Evolutionary conservation across 2,329 filamentous ascomycete genomes (phyloP).

Genomic region (Blumeria graminis): DNA sequence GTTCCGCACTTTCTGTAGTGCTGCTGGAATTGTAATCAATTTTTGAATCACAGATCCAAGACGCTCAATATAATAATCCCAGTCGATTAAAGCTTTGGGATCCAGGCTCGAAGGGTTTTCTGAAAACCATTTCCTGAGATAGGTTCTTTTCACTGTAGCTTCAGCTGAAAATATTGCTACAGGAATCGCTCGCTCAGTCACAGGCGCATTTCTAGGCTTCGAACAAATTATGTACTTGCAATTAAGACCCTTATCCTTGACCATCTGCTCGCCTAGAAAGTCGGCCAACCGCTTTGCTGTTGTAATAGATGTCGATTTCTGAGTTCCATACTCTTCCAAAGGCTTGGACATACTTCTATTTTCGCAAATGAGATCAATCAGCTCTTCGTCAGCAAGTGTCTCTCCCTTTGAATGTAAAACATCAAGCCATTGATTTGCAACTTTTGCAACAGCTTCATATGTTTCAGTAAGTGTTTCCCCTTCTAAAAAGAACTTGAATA

Average conservation of each 20-base stretch:
- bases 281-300: slow-evolving; percentile 86
- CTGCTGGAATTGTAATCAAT: slow-evolving; percentile 92
- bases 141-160: slow-evolving; percentile 63
- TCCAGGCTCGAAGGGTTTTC: slow-evolving; percentile 84
- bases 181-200: slow-evolving; percentile 82
- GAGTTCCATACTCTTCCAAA: slow-evolving; percentile 77
- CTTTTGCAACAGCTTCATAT: slow-evolving; percentile 75
- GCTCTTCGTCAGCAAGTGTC: slow-evolving; percentile 81
- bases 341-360: slow-evolving; percentile 98
- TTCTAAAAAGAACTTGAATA: slow-evolving; percentile 98
- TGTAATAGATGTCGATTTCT: slow-evolving; percentile 98
- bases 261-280: slow-evolving; percentile 94
- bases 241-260: slow-evolving; percentile 96
- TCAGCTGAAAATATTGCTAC: slow-evolving; percentile 96
- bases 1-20: slow-evolving; percentile 82
- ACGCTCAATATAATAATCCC: slow-evolving; percentile 92
- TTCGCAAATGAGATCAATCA: slow-evolving; percentile 98
- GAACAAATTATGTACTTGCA: slow-evolving; percentile 99
- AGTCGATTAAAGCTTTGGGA: slow-evolving; percentile 72
- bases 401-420: slow-evolving; percentile 72
- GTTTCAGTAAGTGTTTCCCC: slow-evolving; percentile 70
- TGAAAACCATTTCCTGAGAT: slow-evolving; percentile 83
- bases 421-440: slow-evolving; percentile 91
- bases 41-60: slow-evolving; percentile 96
- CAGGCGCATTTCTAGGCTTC: slow-evolving; percentile 63